Base-by-base conservation (phyloP, 164 flowering plant species). In the Berberis thunbergii region DNA sequence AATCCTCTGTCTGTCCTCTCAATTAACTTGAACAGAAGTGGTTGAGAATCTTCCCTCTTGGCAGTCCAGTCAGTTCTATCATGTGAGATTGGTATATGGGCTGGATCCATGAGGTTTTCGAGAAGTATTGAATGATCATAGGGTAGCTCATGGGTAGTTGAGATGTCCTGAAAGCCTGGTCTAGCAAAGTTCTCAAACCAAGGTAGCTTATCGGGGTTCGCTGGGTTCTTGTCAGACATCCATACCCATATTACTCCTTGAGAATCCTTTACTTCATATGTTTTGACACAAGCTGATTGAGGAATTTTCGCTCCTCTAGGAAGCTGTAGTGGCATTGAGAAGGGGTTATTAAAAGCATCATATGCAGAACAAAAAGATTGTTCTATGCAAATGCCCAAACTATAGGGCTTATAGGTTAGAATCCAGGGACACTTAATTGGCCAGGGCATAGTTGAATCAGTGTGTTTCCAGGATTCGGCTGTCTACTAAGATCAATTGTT, bases 101-200 rank as follows among this genome's bases (percentile, higher is more conserved):
- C 98, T 1, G 97, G 98, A 70, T 94, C 98, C 98, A 91, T 91
- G 13, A 91, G 95, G 76, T 94, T 91, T 77, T 94, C 97, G 7
- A 94, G 85, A 41, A 94, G 91, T 12, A 94, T 88, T 9, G 98
- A 91, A 72, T 94, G 98, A 72, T 91, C 98, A 70, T 94, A 94
- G 0, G 97, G 98, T 72, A 94, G 97, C 73, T 88, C 98, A 61
- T 94, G 98, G 44, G 66, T 86, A 11, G 96, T 83, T 12, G 97
- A 91, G 41, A 72, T 44, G 53, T 94, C 98, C 60, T 70, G 81
- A 67, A 90, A 88, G 4, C 93, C 95, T 2, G 89, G 89, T 68
- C 93, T 69, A 0, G 85, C 86, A 60, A 86, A 91, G 72, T 90
- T 85, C 71, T 94, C 96, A 59, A 94, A 91, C 93, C 93, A 88